Evolutionary conservation across 78 protist species (phyloP), one percentile per base, ranked within the genome.

Genomic region (Speleostelium caveatum): DNA sequence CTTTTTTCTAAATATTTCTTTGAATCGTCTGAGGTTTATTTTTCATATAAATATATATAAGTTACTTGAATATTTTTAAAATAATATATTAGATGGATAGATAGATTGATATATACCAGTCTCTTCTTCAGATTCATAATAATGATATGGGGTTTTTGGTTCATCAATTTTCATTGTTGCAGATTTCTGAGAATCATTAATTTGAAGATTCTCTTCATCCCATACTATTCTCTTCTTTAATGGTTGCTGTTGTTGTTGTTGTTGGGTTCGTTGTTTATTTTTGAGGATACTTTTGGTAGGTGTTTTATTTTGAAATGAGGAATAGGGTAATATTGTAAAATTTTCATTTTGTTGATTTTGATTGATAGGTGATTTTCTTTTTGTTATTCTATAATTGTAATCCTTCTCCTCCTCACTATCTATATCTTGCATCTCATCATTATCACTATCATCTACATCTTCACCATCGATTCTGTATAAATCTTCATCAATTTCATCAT

Each of bases 121-220:
- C 45, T 83, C 91, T 69, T 83, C 91, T 60, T 83, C 91, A 21
- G 91, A 83, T 60, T 83, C 91, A 60, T 83, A 83, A 41, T 83
- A 69, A 42, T 83, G 91, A 59, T 83, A 83, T 3, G 91, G 91
- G 19, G 91, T 83, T 58, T 83, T 83, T 26, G 91, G 91, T 45
- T 83, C 91, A 69, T 83, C 91, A 5, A 83, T 83, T 60, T 80
- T 80, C 89, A 83, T 83, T 28, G 71, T 69, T 55, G 73, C 45
- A 33, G 91, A 59, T 53, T 83, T 83, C 24, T 83, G 75, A 36
- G 55, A 16, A 56, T 83, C 55, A 36, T 83, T 32, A 2, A 68
- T 35, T n/a, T 22, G 58, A 65, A 83, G 33, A 69, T 56, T 39
- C 39, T 68, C 91, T 69, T 83, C 91, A 83, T 83, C 91, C 91